Conservation (phyloP, 345 rosid genomes). For the Camelina sativa region DNA sequence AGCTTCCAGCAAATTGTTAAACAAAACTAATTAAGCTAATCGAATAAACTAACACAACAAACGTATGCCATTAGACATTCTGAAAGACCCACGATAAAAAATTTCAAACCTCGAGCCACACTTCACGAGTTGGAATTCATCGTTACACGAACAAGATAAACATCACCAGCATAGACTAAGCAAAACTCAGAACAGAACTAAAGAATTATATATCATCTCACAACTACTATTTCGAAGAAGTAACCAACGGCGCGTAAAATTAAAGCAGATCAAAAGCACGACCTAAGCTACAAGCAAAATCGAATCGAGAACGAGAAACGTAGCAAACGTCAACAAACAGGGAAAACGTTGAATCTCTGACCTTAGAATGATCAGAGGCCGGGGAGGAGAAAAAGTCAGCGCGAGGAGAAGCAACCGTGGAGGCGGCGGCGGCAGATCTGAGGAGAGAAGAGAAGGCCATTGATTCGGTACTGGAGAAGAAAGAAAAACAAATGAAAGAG, state of each 20-base stretch:
- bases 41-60: too few relatives aligned
- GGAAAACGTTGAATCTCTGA: slow-evolving; percentile 30
- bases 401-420: slow-evolving; percentile 46
- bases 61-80: background rate
- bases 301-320: background rate
- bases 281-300: slow-evolving; percentile 11
- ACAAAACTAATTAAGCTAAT: too few relatives aligned
- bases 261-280: slow-evolving; percentile 26
- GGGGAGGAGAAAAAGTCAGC: slow-evolving; percentile 50
- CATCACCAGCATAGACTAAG: slow-evolving; percentile 11
- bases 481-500: slow-evolving; percentile 19
- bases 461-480: slow-evolving; percentile 28
- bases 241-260: slow-evolving; percentile 17
- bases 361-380: slow-evolving; percentile 62
- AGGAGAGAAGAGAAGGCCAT: slow-evolving; percentile 76
- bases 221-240: slow-evolving; percentile 11
- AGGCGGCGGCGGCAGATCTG: slow-evolving; percentile 66
- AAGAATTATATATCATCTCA: too few relatives aligned
- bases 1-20: too few relatives aligned
- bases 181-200: too few relatives aligned
- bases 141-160: background rate
- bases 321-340: slow-evolving; percentile 9
- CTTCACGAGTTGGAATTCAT: slow-evolving; percentile 7
- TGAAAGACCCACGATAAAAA: background rate
- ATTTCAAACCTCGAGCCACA: slow-evolving; percentile 5